Percentiles rank a stretch among this genome's conserved stretches.
Conservation (phyloP, 257 asterid genomes). For the Paulownia fortunei region DNA sequence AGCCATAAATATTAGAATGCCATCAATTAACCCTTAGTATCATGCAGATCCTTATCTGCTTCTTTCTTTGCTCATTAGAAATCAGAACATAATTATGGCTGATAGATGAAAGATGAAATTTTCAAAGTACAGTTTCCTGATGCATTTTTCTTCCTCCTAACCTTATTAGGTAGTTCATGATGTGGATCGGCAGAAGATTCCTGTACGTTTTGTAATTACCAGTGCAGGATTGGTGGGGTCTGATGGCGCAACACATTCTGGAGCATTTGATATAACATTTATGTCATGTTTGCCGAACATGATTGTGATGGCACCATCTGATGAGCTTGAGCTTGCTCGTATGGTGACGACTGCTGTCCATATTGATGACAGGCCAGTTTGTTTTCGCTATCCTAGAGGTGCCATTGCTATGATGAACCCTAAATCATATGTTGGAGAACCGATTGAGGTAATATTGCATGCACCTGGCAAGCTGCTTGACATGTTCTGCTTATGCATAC, state of each 20-base stretch:
- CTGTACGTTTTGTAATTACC: conserved; percentile 78
- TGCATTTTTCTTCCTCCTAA: conserved; percentile 16
- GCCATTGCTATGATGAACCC: conserved; percentile 51
- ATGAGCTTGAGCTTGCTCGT: conserved; percentile 77
- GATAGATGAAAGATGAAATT: neutral
- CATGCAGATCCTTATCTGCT: no score
- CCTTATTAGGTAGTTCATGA: conserved; percentile 77
- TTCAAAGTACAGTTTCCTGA: neutral
- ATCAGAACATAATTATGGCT: no score
- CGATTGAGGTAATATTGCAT: conserved; percentile 62
- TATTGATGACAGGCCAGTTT: conserved; percentile 74
- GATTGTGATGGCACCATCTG: conserved; percentile 96
- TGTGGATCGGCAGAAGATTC: conserved; percentile 85
- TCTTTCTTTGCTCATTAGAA: no score
- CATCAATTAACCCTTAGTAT: no score
- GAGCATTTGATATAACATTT: conserved; percentile 81
- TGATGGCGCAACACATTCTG: conserved; percentile 77
- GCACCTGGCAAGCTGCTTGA: neutral
- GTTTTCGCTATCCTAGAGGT: conserved; percentile 89
- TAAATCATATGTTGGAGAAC: conserved; percentile 42
- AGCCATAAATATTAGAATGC: no score
- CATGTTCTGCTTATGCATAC: no score
- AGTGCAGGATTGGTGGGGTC: conserved; percentile 89
- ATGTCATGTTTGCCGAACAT: conserved; percentile 96
- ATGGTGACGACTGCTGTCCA: conserved; percentile 80